Conservation (phyloP, 345 rosid genomes). For the Linum usitatissimum region DNA sequence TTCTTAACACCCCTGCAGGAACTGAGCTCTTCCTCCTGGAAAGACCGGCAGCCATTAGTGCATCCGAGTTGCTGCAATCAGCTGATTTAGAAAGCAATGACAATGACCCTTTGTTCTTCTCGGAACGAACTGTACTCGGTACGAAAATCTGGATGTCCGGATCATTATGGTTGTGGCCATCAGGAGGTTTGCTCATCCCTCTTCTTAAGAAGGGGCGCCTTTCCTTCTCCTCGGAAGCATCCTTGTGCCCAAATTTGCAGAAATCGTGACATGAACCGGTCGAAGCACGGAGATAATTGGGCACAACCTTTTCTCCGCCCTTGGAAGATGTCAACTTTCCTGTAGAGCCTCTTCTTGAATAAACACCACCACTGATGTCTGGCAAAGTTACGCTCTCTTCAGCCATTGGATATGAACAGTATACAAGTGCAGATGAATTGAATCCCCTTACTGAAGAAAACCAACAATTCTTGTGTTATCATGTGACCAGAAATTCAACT, state of each 20-base stretch:
- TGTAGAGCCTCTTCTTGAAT: constrained; percentile 23
- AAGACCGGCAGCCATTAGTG: too few relatives aligned
- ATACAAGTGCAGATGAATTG: background rate
- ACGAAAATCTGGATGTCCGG: constrained; percentile 10
- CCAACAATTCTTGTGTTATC: background rate
- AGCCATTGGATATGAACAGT: constrained; percentile 6
- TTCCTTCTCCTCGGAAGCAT: constrained; percentile 37
- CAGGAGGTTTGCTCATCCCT: constrained; percentile 22
- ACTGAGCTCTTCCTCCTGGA: background rate
- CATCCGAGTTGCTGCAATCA: background rate
- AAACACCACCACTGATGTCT: background rate
- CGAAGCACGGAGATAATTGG: constrained; percentile 61
- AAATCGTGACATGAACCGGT: constrained; percentile 78
- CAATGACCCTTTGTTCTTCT: constrained; percentile 6
- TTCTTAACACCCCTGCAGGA: background rate
- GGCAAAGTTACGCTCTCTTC: constrained; percentile 1
- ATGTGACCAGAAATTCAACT: background rate
- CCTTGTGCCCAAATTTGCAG: constrained; percentile 62
- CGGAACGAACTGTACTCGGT: constrained; percentile 4
- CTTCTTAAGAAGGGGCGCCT: constrained; percentile 32
- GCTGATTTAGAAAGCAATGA: constrained; percentile 9
- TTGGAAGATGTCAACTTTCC: constrained; percentile 28
- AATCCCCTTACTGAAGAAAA: background rate
- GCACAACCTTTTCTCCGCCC: constrained; percentile 33
- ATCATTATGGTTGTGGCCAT: constrained; percentile 8